A percentile compares a stretch with the other conserved stretches of the same genome.
phyloP scores from a whole-genome alignment of 2,329 filamentous ascomycete species.

The Falciphora oryzae region DNA sequence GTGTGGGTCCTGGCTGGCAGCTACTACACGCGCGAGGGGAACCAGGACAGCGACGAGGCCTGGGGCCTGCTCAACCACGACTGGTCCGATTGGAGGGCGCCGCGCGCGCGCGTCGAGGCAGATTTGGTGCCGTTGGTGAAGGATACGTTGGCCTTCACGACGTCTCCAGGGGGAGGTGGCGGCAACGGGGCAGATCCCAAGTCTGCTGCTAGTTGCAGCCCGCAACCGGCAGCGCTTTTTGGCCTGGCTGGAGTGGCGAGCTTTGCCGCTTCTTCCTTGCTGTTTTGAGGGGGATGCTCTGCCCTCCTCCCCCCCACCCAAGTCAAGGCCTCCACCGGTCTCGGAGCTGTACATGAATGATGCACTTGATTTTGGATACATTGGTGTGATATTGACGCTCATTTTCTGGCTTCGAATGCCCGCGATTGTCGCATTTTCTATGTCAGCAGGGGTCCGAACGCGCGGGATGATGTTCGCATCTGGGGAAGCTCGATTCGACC shows the following conservation, averaged over 20 bases:
- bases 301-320: no score
- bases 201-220: not conserved
- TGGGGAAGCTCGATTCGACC: no score
- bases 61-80: constrained; percentile 13
- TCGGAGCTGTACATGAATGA: not conserved
- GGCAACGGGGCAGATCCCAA: not conserved
- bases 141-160: not conserved
- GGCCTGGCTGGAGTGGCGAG: not conserved
- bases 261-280: not conserved
- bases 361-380: not conserved
- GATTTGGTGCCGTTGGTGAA: constrained; percentile 5
- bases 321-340: not conserved
- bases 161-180: not conserved
- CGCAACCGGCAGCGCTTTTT: not conserved
- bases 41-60: constrained; percentile 10
- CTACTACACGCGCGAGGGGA: constrained; percentile 12
- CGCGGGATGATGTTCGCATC: no score
- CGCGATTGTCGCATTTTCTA: no score
- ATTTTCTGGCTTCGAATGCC: no score
- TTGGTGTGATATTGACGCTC: no score
- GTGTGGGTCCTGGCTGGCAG: constrained; percentile 12
- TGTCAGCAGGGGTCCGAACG: no score
- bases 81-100: constrained; percentile 12
- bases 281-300: not conserved
- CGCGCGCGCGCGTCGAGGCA: not conserved